Base-by-base conservation (phyloP, 257 asterid genomes). In the Ilex asprella region DNA sequence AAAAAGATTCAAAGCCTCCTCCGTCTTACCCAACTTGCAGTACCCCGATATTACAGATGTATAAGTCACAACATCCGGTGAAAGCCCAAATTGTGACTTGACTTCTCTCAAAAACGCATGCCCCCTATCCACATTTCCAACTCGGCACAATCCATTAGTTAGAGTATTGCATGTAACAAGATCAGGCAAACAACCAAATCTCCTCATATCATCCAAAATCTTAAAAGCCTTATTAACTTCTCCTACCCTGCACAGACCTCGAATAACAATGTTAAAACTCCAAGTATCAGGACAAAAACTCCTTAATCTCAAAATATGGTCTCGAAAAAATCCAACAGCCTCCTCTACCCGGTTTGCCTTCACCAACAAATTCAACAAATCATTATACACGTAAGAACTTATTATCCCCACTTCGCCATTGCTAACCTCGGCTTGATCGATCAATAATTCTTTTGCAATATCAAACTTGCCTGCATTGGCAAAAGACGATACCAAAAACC, bases 31-130 rank as follows among this genome's bases (percentile, higher is more conserved):
- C 50, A 72, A 61, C 79, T 84, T 93, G 83, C 95, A 85, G 69
- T 78, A 80, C 66, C 96, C 96, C 35, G 86, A 82, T 57, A 93
- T 84, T 57, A 87, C 69, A 1, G 99, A 77, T 52, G 96, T 87
- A 80, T 78, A 93, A 14, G 92, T 85, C 78, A 78, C 86, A 10
- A 78, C 94, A 71, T 93, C 86, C 2, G 97, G 90, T 30, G 83
- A 67, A 58, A 82, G 59, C 67, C 73, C 85, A 43, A 66, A 61
- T 35, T 64, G 82, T 2, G 56, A 55, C 58, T 82, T 80, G 63
- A 89, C 70, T 66, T 79, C 87, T 73, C 84, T 76, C 60, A 92
- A 76, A 64, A 89, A 66, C 65, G 76, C 75, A 52, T 63, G 76
- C 2, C 89, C 97, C 68, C 82, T 84, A 39, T 73, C 85, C 55